A percentile compares a stretch with the other conserved stretches of the same genome.
These are phyloP conservation scores for Punctularia strigosozonata DNA, from an alignment of 768 basidiomycete species.

Conservation along the genomic window DNA sequence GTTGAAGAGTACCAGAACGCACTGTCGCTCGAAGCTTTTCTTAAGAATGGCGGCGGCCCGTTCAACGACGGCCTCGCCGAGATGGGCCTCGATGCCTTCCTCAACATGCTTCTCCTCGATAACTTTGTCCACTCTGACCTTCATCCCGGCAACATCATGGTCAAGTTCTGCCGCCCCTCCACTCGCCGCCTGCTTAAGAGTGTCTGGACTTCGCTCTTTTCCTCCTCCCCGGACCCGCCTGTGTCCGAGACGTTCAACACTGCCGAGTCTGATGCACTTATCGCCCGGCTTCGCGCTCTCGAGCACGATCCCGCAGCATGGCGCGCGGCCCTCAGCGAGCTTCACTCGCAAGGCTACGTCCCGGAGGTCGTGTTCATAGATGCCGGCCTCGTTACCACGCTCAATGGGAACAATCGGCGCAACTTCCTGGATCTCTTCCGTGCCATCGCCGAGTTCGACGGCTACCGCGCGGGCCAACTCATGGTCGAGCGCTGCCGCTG, in stretches of 20 bases:
- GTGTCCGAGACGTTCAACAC: background rate
- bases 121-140: conserved; percentile 94
- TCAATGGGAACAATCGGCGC: conserved; percentile 67
- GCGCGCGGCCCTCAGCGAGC: conserved; percentile 50
- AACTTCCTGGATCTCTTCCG: conserved; percentile 97
- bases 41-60: conserved; percentile 85
- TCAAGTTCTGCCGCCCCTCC: conserved; percentile 86
- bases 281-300: conserved; percentile 57
- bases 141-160: conserved; percentile 93
- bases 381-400: conserved; percentile 85
- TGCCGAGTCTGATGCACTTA: conserved; percentile 32
- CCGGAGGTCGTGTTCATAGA: conserved; percentile 97
- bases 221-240: conserved; percentile 15
- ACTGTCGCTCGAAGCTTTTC: conserved; percentile 74
- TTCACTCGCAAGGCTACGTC: conserved; percentile 65
- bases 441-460: conserved; percentile 93
- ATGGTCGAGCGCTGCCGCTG: conserved; percentile 93
- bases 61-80: conserved; percentile 86
- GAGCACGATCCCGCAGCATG: conserved; percentile 49
- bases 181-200: conserved; percentile 52
- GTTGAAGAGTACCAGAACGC: conserved; percentile 94
- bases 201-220: conserved; percentile 44
- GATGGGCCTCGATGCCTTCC: conserved; percentile 87
- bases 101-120: conserved; percentile 98
- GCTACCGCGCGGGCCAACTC: conserved; percentile 86